Evolutionary conservation across 495 filamentous ascomycete genomes (phyloP), one percentile per base, ranked within the genome.

Genomic region (Penicillium goetzii): DNA sequence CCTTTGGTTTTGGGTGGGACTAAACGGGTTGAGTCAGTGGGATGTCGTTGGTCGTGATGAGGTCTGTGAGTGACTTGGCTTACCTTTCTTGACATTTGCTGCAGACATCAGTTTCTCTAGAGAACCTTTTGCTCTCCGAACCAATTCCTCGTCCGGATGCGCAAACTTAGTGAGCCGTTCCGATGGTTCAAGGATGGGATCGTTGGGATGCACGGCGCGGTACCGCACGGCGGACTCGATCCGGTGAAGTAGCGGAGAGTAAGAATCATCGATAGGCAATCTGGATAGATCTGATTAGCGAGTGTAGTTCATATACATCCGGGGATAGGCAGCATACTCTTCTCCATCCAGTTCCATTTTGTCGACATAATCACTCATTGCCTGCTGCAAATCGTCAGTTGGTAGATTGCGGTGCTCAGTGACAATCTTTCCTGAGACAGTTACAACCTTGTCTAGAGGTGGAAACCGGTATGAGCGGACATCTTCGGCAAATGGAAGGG

Each of bases 401-500:
- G 96, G 96, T 4, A 99, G 83, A 65, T 96, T 89, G 17, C 93
- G 88, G 76, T 99, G 95, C 59, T 96, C 86, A 9, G 82, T 89
- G 25, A 97, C 81, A 19, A 84, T 78, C 59, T 91, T 91, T n/a
- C 95, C 96, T n/a, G 89, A 91, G 10, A 97, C 82, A 0, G 93
- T 98, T 54, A 95, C 80, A 11, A 98, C 89, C 65, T 86, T 89
- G 72, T 96, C 93, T 15, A 99, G 80, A 1, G 94, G 92, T 4
- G 96, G 92, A 61, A 99, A 99, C 61, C 85, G 88, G 73, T 97
- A 97, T 43, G 84, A 83, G 55, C 96, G 86, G 28, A 97, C 81
- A 73, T 99, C 96, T 77, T 99, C 96, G 2, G 90, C 85, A 68
- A 96, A 98, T 4, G 95, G 95, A n/a, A 99, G 83, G 60, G 96